Conservation (phyloP, 306 rosid genomes). For the Glycine latifolia region DNA sequence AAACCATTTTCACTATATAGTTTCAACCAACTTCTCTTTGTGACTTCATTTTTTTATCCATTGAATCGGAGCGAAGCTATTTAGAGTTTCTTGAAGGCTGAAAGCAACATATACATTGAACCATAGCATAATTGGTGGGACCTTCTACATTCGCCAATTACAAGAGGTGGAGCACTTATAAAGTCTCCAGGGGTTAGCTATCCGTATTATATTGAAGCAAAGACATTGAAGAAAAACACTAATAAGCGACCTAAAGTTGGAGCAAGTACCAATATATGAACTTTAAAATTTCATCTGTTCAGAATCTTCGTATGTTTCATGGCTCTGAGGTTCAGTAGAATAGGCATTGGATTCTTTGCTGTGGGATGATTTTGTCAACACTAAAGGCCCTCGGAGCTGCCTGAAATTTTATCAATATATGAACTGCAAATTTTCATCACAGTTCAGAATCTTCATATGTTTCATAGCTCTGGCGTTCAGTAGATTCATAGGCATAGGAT, state of each 20-base stretch:
- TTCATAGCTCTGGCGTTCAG: conserved; percentile 50
- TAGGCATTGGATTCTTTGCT: conserved; percentile 44
- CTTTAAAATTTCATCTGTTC: conserved; percentile 55
- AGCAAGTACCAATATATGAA: conserved; percentile 13
- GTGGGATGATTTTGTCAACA: conserved; percentile 44
- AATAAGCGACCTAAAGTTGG: conserved; percentile 19
- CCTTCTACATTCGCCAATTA: background rate
- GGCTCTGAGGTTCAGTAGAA: conserved; percentile 45
- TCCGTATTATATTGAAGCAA: background rate
- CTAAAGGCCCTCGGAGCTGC: conserved; percentile 35
- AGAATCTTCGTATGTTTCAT: conserved; percentile 53
- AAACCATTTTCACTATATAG: too few species aligned
- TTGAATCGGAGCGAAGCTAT: too few species aligned
- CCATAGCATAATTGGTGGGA: background rate
- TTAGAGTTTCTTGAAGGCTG: background rate
- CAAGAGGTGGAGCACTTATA: background rate
- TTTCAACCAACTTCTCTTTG: too few species aligned
- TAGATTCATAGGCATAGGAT: conserved; percentile 47
- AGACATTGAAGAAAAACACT: conserved; percentile 18
- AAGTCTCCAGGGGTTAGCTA: too few species aligned
- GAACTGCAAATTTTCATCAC: conserved; percentile 48
- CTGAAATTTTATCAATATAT: background rate
- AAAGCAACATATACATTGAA: background rate
- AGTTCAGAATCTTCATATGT: conserved; percentile 61
- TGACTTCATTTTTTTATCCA: too few species aligned